Base-by-base conservation (phyloP, 2,329 filamentous ascomycete species). In the Cladosporium colombiae region DNA sequence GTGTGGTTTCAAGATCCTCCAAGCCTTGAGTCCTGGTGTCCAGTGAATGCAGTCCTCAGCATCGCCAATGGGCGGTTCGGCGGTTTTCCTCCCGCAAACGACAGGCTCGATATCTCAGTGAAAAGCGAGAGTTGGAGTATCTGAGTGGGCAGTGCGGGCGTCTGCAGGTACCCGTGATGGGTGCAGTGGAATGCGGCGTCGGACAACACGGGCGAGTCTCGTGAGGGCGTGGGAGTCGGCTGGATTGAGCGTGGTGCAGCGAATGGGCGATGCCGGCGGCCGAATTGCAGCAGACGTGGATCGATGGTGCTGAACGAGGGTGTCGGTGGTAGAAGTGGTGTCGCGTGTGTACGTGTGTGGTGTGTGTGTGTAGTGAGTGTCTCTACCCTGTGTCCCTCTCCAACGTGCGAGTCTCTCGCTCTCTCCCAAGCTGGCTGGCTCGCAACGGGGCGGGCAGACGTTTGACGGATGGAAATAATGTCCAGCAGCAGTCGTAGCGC, bases 131-230 rank as follows among this genome's bases (percentile, higher is more conserved):
- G 60, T 40, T 53, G 46, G 49, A 53, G 46, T 49, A 37, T 46
- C 8, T 16, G 21, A 40, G 53, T 27, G 46, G 33, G 44, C 31
- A 21, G 49, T 23, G 60, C 60, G 60, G 60, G 49, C 29, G 29
- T 29, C 29, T 62, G 60, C 60, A 53, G 60, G 60, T 62, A 62
- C 46, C 60, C 60, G 60, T 52, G 29, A 21, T 27, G 29, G 60
- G 49, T 40, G 60, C 60, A 62, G 53, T 53, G n/a, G 50, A 63
- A 63, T 63, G 61, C 61, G 61, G 61, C 61, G 61, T 63, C 29
- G 35, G 61, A 63, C 50, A 63, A 63, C 61, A 62, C 37, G 58
- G 58, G 49, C 60, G 25, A 56, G 49, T 53, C 33, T 63, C 37
- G 56, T 31, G 61, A 63, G 50, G 33, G 50, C 23, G 50, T 29